These are phyloP conservation scores for Chimonanthus praecox DNA, from an alignment of 164 flowering plant genomes.

Conservation along the genomic window DNA sequence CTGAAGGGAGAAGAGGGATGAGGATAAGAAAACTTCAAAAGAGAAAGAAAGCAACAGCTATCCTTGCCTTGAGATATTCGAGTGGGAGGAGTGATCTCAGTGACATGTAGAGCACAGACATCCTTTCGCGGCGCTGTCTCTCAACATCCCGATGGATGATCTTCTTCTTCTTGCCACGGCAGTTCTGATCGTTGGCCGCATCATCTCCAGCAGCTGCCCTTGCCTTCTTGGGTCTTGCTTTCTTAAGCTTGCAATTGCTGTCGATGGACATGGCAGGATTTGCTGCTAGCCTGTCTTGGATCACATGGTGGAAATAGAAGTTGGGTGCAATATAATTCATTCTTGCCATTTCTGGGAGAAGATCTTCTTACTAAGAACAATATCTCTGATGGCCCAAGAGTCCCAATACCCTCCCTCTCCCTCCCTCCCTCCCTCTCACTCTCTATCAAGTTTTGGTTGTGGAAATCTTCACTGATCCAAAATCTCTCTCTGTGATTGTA, in stretches of 20 bases:
- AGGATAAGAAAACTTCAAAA: neutral
- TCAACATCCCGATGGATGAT: constrained; percentile 14
- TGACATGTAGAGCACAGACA: constrained; percentile 12
- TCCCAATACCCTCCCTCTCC: neutral
- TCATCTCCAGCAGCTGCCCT: neutral
- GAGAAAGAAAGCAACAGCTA: neutral
- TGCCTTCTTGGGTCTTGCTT: neutral
- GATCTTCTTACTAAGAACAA: neutral
- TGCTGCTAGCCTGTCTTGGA: neutral
- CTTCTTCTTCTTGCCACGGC: neutral
- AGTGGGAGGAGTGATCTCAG: constrained; percentile 17
- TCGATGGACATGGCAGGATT: neutral
- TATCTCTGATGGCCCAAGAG: constrained; percentile 8
- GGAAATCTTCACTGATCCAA: neutral
- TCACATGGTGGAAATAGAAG: constrained; percentile 9
- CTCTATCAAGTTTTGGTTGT: neutral
- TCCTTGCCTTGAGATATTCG: constrained; percentile 18
- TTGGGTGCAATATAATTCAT: constrained; percentile 5
- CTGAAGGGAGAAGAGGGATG: neutral
- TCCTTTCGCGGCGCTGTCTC: constrained; percentile 15
- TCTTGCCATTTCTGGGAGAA: neutral
- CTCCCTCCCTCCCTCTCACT: constrained; percentile 1
- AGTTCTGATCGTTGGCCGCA: neutral
- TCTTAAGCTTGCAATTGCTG: neutral
- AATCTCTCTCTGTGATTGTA: neutral